phyloP scores from a whole-genome alignment of 192 early-diverging fungal species.

The Backusella sp. region DNA sequence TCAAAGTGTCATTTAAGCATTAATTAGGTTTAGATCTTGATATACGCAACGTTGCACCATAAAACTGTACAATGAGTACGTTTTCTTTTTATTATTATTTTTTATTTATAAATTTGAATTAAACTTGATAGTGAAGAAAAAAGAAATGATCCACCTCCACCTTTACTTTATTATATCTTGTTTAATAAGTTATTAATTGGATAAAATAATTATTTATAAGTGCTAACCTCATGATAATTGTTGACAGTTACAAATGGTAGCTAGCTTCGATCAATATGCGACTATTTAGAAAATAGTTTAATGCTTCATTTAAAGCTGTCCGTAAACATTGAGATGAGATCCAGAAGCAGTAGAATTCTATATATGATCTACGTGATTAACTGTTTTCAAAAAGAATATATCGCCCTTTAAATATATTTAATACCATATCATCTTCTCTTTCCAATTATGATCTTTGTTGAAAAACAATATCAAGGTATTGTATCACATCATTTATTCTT shows the following conservation, averaged over 20 bases:
- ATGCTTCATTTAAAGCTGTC: neutral
- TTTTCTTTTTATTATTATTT: neutral
- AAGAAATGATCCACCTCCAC: neutral
- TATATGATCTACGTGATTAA: neutral
- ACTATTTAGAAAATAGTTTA: neutral
- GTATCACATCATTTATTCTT: constrained; percentile 3
- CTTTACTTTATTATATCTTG: neutral
- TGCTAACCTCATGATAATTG: neutral
- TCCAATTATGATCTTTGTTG: neutral
- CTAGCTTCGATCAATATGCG: neutral
- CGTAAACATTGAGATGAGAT: neutral
- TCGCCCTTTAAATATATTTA: neutral
- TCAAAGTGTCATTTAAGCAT: neutral
- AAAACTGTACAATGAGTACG: neutral
- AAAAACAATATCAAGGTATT: neutral
- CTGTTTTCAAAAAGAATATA: neutral
- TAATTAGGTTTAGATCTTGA: neutral
- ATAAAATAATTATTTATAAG: neutral
- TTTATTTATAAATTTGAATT: neutral
- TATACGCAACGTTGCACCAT: neutral
- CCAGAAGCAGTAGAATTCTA: neutral
- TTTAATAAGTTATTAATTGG: neutral
- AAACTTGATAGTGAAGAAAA: neutral
- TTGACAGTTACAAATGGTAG: neutral
- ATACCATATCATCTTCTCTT: neutral